A percentile compares a stretch with the other conserved stretches of the same genome.
Evolutionary conservation across 2,329 filamentous ascomycete genomes (phyloP).

Genomic region (Pseudopyricularia cyperi): DNA sequence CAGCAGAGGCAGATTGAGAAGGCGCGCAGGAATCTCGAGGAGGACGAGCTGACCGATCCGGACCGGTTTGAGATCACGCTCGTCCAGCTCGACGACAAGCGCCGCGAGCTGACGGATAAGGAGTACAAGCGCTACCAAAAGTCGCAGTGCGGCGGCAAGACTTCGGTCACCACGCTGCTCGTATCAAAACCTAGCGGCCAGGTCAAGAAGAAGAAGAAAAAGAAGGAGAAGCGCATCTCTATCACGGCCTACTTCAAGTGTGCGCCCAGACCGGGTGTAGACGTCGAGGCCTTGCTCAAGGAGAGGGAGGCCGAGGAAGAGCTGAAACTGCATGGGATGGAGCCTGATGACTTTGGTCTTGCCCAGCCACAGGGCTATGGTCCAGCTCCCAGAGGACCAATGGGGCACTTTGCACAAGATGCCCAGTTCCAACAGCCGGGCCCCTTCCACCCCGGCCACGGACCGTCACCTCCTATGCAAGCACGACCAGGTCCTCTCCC

Average conservation of each 20-base stretch:
- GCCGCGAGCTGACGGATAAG: not conserved
- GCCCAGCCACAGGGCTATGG: not conserved
- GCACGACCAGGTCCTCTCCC: too few relatives aligned
- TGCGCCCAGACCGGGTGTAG: not conserved
- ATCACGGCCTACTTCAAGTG: slow-evolving; percentile 2
- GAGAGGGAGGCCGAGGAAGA: not conserved
- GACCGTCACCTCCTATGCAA: not conserved
- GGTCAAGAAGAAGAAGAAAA: not conserved
- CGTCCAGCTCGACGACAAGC: not conserved
- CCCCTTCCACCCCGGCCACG: not conserved
- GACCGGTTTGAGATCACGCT: not conserved
- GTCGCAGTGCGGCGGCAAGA: not conserved
- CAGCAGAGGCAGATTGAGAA: not conserved
- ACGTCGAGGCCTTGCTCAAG: not conserved
- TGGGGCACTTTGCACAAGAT: not conserved
- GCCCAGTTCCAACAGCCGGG: not conserved
- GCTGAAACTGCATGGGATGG: not conserved
- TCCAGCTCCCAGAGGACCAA: not conserved
- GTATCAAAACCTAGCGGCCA: not conserved
- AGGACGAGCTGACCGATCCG: not conserved
- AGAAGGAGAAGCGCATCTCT: slow-evolving; percentile 1
- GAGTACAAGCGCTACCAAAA: not conserved
- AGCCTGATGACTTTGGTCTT: not conserved
- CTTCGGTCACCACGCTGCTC: not conserved
- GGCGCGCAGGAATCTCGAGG: not conserved